phyloP scores from a whole-genome alignment of 129 eudicot species.

The Artemisia argyi region DNA sequence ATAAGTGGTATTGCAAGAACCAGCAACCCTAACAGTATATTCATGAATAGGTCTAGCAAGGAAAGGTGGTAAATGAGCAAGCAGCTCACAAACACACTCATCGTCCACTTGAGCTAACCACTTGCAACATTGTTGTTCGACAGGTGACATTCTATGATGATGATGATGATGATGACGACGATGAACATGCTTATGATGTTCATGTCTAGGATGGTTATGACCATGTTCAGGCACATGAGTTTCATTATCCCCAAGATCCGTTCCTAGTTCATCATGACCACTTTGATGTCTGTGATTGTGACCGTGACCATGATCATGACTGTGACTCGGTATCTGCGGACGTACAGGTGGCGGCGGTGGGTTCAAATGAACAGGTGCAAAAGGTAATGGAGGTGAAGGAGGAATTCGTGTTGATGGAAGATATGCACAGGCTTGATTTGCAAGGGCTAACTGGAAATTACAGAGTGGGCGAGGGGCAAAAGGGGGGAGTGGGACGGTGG shows the following conservation, averaged over 20 bases:
- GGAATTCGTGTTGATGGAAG: slow-evolving; percentile 43
- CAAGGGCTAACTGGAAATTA: slow-evolving; percentile 62
- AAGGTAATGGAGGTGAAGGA: slow-evolving; percentile 52
- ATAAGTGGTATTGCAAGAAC: slow-evolving; percentile 51
- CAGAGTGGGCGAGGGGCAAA: slow-evolving; percentile 63
- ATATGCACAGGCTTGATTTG: slow-evolving; percentile 64
- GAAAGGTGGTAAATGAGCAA: slow-evolving; percentile 62
- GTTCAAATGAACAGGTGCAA: slow-evolving; percentile 11
- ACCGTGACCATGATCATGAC: slow-evolving; percentile 30
- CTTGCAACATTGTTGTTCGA: slow-evolving; percentile 67
- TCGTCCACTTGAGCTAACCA: slow-evolving; percentile 69
- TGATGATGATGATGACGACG: slow-evolving; percentile 15
- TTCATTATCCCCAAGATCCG: background rate
- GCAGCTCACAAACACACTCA: slow-evolving; percentile 76
- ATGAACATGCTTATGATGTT: slow-evolving; percentile 3
- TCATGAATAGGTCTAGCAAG: slow-evolving; percentile 73
- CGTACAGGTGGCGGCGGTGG: slow-evolving; percentile 44
- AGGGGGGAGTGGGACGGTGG: slow-evolving; percentile 40
- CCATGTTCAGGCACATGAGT: slow-evolving; percentile 18
- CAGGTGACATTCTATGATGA: slow-evolving; percentile 36
- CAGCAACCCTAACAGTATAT: slow-evolving; percentile 53
- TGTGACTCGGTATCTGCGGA: slow-evolving; percentile 31
- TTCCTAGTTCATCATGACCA: slow-evolving; percentile 12
- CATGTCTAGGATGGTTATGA: slow-evolving; percentile 16
- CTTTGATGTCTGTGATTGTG: slow-evolving; percentile 41